These are phyloP conservation scores for Austropuccinia psidii DNA, from an alignment of 1,284 basidiomycete species.

Conservation along the genomic window DNA sequence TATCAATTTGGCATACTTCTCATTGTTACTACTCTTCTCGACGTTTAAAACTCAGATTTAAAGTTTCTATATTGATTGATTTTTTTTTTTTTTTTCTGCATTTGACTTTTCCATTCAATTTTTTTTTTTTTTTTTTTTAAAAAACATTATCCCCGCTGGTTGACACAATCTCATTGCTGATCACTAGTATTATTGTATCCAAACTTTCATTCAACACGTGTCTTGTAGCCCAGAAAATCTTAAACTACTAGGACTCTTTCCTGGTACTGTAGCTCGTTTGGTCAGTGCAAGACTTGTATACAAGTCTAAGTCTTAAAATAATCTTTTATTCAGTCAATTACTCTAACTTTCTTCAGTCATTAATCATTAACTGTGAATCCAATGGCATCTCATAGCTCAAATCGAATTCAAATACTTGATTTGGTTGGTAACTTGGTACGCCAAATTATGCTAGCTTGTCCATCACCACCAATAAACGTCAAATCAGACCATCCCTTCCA, in stretches of 20 bases:
- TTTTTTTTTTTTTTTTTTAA: too few relatives aligned
- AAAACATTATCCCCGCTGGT: too few relatives aligned
- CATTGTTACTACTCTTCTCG: not conserved
- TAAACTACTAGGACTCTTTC: not conserved
- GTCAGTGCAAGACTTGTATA: not conserved
- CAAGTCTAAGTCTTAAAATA: not conserved
- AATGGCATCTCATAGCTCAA: constrained; percentile 11
- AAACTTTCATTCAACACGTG: too few relatives aligned
- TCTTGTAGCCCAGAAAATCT: too few relatives aligned
- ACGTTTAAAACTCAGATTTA: too few relatives aligned
- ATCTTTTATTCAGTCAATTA: constrained; percentile 7
- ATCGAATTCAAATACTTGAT: too few relatives aligned
- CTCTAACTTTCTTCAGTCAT: not conserved
- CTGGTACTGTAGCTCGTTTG: not conserved
- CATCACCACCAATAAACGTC: constrained; percentile 25
- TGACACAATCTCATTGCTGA: too few relatives aligned
- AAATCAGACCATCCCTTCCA: not conserved
- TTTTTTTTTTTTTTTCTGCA: too few relatives aligned
- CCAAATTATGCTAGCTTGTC: constrained; percentile 16
- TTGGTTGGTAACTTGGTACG: too few relatives aligned
- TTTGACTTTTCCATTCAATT: too few relatives aligned
- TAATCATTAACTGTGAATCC: not conserved
- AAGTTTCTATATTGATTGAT: too few relatives aligned
- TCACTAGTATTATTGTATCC: too few relatives aligned
- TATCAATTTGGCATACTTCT: not conserved